Evolutionary conservation across 208 protist species (phyloP).

Genomic region (Vickermania ingenoplastis): DNA sequence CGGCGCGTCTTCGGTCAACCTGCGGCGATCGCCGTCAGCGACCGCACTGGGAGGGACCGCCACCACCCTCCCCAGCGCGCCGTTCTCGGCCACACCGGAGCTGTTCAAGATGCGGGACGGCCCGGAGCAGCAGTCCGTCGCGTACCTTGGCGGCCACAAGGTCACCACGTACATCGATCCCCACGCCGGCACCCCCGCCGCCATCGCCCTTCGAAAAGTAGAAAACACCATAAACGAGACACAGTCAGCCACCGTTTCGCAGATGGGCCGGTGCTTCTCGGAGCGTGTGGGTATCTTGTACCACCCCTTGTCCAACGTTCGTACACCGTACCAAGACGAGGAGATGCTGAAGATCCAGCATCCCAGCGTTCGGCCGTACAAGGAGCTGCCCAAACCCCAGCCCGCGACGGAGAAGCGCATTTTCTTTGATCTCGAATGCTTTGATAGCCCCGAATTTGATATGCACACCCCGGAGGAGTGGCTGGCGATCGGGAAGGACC

Average conservation of each 20-base stretch:
- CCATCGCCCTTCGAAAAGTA: not conserved
- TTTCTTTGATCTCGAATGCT: conserved; percentile 83
- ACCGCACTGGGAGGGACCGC: not conserved
- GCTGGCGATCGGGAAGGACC: conserved; percentile 46
- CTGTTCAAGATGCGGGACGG: not conserved
- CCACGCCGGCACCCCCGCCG: not conserved
- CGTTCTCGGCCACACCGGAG: not conserved
- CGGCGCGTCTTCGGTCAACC: not conserved
- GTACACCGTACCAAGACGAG: conserved; percentile 54
- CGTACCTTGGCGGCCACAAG: not conserved
- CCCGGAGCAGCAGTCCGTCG: too few species aligned
- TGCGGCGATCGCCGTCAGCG: not conserved
- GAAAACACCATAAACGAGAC: conserved; percentile 4
- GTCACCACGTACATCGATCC: not conserved
- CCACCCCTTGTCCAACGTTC: conserved; percentile 49
- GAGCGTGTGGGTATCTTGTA: conserved; percentile 63
- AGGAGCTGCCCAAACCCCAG: not conserved
- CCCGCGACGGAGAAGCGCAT: conserved; percentile 15
- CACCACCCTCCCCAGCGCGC: not conserved
- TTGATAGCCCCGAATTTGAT: conserved; percentile 74
- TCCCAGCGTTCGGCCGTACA: not conserved
- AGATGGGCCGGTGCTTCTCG: conserved; percentile 11
- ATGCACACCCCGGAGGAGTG: conserved; percentile 61
- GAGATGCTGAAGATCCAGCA: conserved; percentile 20
- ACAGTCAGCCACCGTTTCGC: conserved; percentile 1